Evolutionary conservation across 2,329 filamentous ascomycete species (phyloP).

Genomic region (Fusarium sp.): DNA sequence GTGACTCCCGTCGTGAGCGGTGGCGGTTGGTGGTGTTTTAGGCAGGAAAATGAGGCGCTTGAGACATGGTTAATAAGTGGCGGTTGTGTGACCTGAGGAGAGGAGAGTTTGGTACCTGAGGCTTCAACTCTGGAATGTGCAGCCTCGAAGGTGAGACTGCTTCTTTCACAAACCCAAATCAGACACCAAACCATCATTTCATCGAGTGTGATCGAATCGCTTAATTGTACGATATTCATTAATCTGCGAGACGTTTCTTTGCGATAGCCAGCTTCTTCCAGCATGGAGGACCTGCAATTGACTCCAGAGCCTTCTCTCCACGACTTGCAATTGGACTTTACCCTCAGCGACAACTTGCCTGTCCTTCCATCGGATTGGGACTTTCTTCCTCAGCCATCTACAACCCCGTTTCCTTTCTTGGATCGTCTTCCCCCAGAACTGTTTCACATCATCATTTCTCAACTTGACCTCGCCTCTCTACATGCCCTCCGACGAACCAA

Average conservation of each 20-base stretch:
- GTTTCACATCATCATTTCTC: constrained; percentile 1
- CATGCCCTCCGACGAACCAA: not conserved
- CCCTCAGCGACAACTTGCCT: constrained; percentile 1
- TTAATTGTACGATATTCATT: not conserved
- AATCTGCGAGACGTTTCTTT: not conserved
- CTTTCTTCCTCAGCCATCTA: not conserved
- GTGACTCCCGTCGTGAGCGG: not conserved
- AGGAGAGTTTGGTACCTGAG: constrained; percentile 11
- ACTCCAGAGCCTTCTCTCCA: not conserved
- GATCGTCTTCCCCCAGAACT: constrained; percentile 2
- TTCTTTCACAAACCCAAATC: not conserved
- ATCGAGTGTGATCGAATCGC: not conserved
- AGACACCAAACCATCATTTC: not conserved
- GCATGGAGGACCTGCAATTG: not conserved
- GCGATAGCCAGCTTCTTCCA: not conserved
- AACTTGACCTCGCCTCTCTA: constrained; percentile 6
- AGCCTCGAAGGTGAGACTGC: not conserved
- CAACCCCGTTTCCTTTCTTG: not conserved
- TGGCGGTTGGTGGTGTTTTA: not conserved
- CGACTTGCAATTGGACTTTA: not conserved
- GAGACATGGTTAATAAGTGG: not conserved
- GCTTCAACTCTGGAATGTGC: constrained; percentile 1
- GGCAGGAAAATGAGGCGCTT: not conserved
- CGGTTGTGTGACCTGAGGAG: not conserved
- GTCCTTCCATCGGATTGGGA: not conserved